These are phyloP conservation scores for Gautieria morchelliformis DNA, from an alignment of 768 basidiomycete species.

Conservation along the genomic window DNA sequence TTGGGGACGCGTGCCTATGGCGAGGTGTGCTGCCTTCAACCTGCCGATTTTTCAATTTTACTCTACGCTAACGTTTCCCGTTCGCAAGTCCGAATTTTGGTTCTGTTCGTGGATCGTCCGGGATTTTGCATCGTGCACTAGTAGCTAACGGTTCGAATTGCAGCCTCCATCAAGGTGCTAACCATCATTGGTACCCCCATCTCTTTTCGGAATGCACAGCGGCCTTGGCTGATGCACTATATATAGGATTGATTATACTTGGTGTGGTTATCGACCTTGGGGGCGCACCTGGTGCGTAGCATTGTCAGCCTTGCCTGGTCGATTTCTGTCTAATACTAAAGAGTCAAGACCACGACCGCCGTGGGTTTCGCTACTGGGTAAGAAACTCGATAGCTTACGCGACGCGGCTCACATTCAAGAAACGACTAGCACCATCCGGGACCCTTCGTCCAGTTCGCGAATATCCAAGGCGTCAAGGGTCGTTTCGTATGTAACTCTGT, in stretches of 20 bases:
- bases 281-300: conserved; percentile 31
- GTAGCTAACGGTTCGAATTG: background rate
- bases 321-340: too few species aligned
- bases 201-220: background rate
- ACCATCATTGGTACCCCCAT: conserved; percentile 26
- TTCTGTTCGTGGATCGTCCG: conserved; percentile 22
- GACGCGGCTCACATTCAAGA: conserved; percentile 11
- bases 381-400: conserved; percentile 25
- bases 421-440: conserved; percentile 34
- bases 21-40: conserved; percentile 13
- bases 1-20: conserved; percentile 34
- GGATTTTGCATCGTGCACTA: background rate
- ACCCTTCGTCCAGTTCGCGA: conserved; percentile 38
- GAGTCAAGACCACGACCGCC: conserved; percentile 31
- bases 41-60: too few species aligned
- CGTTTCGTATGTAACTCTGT: conserved; percentile 27
- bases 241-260: conserved; percentile 30
- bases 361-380: conserved; percentile 28
- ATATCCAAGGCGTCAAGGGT: conserved; percentile 34
- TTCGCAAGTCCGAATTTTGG: conserved; percentile 36
- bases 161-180: conserved; percentile 32
- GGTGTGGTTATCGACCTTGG: conserved; percentile 49
- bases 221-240: conserved; percentile 10
- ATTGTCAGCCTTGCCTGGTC: too few species aligned
- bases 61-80: too few species aligned